These are phyloP conservation scores for Urtica urens DNA, from an alignment of 306 rosid species.

Conservation along the genomic window DNA sequence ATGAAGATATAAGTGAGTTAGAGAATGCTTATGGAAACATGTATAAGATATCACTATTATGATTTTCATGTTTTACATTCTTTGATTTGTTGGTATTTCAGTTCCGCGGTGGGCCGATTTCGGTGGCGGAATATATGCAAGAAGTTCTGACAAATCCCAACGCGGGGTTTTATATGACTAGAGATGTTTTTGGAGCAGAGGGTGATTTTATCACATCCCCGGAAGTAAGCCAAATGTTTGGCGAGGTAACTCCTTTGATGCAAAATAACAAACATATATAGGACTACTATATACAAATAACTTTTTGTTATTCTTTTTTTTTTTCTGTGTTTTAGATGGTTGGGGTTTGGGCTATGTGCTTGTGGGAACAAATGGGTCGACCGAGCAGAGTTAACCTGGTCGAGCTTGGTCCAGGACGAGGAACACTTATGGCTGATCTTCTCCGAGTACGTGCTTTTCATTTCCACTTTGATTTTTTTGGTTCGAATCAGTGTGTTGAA, in stretches of 20 bases:
- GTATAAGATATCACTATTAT: background rate
- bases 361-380: slow-evolving; percentile 99
- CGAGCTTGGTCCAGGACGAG: slow-evolving; percentile 94
- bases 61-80: no score
- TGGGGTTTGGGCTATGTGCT: slow-evolving; percentile 93
- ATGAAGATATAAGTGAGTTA: background rate
- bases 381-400: slow-evolving; percentile 55
- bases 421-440: slow-evolving; percentile 91
- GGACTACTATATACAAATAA: no score
- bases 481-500: background rate
- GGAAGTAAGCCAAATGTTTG: slow-evolving; percentile 98
- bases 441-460: slow-evolving; percentile 46
- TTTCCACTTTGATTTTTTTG: slow-evolving; percentile 1
- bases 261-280: background rate
- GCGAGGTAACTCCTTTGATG: slow-evolving; percentile 40
- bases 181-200: slow-evolving; percentile 86
- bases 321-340: slow-evolving; percentile 49
- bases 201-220: slow-evolving; percentile 97
- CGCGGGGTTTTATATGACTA: slow-evolving; percentile 80
- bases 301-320: slow-evolving; percentile 6
- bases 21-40: background rate
- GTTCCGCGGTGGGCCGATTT: slow-evolving; percentile 99
- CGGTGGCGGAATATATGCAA: slow-evolving; percentile 90
- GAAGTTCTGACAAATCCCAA: slow-evolving; percentile 94
- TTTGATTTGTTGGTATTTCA: slow-evolving; percentile 21